Evolutionary conservation across 176 grass and related monocot species (phyloP).

Genomic region (Metroxylon sagu): DNA sequence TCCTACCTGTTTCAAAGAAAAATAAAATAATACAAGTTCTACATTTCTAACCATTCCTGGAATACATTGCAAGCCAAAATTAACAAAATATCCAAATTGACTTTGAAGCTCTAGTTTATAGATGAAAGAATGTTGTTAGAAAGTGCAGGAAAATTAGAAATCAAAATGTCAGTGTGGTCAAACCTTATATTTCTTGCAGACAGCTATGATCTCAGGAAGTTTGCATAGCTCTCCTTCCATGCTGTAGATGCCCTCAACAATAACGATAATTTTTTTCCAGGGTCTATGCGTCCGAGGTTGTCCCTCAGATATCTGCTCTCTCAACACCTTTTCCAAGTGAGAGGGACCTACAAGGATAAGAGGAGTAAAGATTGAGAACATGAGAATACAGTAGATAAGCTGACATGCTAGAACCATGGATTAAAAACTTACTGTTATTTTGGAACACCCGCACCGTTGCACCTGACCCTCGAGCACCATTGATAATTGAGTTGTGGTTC

Average conservation of each 20-base stretch:
- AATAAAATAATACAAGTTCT: too few species aligned
- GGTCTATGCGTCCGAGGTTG: slow-evolving; percentile 82
- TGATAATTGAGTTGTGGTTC: slow-evolving; percentile 96
- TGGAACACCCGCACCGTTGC: slow-evolving; percentile 82
- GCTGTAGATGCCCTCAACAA: slow-evolving; percentile 93
- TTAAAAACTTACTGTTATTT: slow-evolving; percentile 76
- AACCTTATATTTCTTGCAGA: slow-evolving; percentile 98
- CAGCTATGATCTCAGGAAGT: slow-evolving; percentile 76
- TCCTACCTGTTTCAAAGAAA: too few species aligned
- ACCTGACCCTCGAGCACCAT: slow-evolving; percentile 80
- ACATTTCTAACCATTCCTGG: too few species aligned
- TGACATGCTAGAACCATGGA: not conserved
- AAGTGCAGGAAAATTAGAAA: too few species aligned
- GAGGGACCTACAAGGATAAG: slow-evolving; percentile 43
- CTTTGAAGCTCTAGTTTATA: too few species aligned
- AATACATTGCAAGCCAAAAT: too few species aligned
- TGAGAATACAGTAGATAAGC: too few species aligned
- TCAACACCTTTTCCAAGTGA: slow-evolving; percentile 83
- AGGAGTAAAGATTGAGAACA: slow-evolving; percentile 1
- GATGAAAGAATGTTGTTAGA: too few species aligned
- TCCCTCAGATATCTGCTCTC: slow-evolving; percentile 75
- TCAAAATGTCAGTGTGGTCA: not conserved
- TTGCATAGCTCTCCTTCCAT: slow-evolving; percentile 96
- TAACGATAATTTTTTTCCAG: slow-evolving; percentile 97
- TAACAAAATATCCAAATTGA: too few species aligned